Percentiles rank a stretch among this genome's conserved stretches.
Conservation (phyloP, 73 alveolate genomes). For the Paramecium pentaurelia region DNA sequence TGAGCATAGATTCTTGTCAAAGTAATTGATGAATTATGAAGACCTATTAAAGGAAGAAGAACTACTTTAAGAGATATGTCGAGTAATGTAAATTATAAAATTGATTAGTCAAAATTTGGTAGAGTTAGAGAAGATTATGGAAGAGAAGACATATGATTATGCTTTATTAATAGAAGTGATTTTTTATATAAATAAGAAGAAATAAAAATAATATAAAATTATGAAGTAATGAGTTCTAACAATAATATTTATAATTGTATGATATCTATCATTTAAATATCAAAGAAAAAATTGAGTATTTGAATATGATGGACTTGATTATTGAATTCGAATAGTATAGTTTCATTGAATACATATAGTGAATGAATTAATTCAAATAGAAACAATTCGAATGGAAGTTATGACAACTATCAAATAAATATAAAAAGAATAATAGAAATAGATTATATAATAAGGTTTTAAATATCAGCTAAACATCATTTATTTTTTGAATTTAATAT, state of each 20-base stretch:
- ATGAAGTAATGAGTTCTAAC: not conserved
- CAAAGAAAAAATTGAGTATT: not conserved
- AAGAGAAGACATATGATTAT: not conserved
- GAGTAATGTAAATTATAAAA: not conserved
- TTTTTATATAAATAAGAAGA: not conserved
- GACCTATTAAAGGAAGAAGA: constrained; percentile 1
- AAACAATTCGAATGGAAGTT: not conserved
- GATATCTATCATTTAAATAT: not conserved
- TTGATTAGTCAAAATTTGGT: not conserved
- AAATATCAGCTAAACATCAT: not conserved
- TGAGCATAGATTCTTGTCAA: not conserved
- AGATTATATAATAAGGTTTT: not conserved
- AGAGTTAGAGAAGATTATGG: not conserved
- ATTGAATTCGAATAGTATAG: constrained; percentile 1
- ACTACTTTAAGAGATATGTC: not conserved
- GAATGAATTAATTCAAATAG: constrained; percentile 5
- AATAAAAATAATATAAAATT: not conserved
- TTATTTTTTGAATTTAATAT: not conserved
- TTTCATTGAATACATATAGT: constrained; percentile 20
- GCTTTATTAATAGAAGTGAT: not conserved
- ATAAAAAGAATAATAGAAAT: not conserved
- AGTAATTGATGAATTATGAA: not conserved
- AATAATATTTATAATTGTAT: not conserved
- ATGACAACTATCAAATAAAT: not conserved
- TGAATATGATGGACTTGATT: constrained; percentile 4